Evolutionary conservation across 2,329 filamentous ascomycete species (phyloP), one percentile per base, ranked within the genome.

Genomic region (Plenodomus tracheiphilus): DNA sequence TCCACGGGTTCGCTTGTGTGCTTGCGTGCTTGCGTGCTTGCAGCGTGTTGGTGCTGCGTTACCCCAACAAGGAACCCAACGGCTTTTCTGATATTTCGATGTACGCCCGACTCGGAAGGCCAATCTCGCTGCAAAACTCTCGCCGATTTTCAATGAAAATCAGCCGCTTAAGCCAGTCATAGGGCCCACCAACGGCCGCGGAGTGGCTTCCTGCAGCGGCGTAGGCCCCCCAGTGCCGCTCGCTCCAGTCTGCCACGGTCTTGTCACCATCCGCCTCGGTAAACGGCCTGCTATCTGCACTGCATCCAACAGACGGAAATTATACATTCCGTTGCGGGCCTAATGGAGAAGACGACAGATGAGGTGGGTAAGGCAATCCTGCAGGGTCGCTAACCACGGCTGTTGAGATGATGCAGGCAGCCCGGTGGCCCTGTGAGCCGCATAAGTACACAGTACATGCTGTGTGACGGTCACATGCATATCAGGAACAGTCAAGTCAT

Each of bases 221-320:
- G 35, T 37, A 20, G 35, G 22, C 22, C 22, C 22, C 22, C 22
- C 22, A 5, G 5, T 10, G 5, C 10, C 22, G 5, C 13, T 35
- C 32, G 32, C 32, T 35, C 15, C 32, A n/a, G 32, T 13, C 32
- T n/a, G 32, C 15, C 51, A 43, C 5, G 6, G 6, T 32, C 9
- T 49, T 42, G 49, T 54, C 48, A 48, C 49, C 50, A 39, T 51
- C 36, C 46, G 36, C 52, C 46, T 58, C 49, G 53, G 52, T 42
- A 51, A 58, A 54, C 47, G 46, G 53, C 49, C 44, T 46, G 48
- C 45, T 46, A 41, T 48, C 43, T 39, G 50, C 43, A 53, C 39
- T 41, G 56, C 49, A 57, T 40, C 49, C 54, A 46, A 56, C 48
- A 51, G 51, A 60, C 64, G 64, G 63, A 68, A 64, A 62, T 64